These are phyloP conservation scores for Colletotrichum sp. DNA, from an alignment of 2,329 filamentous ascomycete genomes.

Conservation along the genomic window DNA sequence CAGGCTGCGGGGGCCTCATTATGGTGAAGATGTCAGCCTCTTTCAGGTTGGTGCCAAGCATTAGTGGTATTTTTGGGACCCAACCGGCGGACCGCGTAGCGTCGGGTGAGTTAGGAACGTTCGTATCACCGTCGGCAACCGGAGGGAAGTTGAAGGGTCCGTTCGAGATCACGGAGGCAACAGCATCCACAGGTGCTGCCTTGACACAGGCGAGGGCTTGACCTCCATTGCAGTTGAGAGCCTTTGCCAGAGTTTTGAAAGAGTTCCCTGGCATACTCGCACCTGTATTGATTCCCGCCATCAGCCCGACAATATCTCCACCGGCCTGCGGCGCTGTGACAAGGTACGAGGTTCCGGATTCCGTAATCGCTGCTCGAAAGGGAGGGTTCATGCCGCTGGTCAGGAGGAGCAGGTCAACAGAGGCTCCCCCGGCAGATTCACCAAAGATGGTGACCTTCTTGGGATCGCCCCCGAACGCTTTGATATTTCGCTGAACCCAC, in stretches of 20 bases:
- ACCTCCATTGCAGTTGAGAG: background rate
- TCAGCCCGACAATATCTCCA: background rate
- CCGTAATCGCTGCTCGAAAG: background rate
- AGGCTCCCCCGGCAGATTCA: background rate
- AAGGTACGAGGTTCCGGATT: background rate
- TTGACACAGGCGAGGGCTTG: background rate
- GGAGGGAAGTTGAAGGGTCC: background rate
- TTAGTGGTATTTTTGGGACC: background rate
- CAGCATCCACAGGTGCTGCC: background rate
- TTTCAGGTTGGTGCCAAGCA: background rate
- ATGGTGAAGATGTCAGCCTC: background rate
- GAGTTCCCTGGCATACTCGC: background rate
- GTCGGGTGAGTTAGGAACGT: background rate
- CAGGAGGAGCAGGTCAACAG: background rate
- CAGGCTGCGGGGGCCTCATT: background rate
- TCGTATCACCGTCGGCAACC: background rate
- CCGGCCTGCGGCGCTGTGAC: background rate
- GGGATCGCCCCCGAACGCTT: slow-evolving; percentile 33
- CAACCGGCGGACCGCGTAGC: background rate
- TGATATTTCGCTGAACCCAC: slow-evolving; percentile 37
- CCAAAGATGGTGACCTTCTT: slow-evolving; percentile 21
- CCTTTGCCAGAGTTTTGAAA: background rate
- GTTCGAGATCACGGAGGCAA: background rate
- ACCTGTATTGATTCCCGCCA: background rate
- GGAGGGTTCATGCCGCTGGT: background rate